Percentiles rank a stretch among this genome's conserved stretches.
Conservation (phyloP, 108 stramenopile genomes). For the Nannochloropsis gaditana region DNA sequence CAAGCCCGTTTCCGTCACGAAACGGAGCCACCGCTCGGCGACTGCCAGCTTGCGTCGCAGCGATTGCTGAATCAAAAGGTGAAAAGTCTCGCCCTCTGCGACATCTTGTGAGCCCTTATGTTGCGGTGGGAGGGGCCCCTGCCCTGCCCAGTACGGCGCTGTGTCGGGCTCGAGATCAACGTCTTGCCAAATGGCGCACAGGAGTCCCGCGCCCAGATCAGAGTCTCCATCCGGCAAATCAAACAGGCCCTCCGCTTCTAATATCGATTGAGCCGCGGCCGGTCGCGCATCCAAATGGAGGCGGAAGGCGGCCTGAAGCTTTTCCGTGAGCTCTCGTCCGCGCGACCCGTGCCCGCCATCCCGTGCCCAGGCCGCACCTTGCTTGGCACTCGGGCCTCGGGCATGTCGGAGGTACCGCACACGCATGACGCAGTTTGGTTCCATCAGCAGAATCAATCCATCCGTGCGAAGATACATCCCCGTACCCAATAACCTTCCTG, state of each 20-base stretch:
- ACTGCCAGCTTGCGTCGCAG: slow-evolving; percentile 1
- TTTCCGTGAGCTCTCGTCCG: background rate
- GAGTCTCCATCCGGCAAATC: background rate
- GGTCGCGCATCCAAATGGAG: slow-evolving; percentile 5
- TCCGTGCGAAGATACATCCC: slow-evolving; percentile 8
- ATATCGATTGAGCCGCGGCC: background rate
- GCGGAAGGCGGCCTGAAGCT: background rate
- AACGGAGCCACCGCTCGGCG: background rate
- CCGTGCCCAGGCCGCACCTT: background rate
- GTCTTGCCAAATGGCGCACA: background rate
- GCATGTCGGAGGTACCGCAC: background rate
- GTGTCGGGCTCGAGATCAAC: background rate
- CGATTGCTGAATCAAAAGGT: background rate
- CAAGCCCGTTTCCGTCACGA: background rate
- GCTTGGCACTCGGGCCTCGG: background rate
- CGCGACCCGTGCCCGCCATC: background rate
- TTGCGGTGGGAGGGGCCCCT: background rate
- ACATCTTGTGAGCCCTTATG: too few species aligned
- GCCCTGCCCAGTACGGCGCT: background rate
- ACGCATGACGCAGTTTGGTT: background rate
- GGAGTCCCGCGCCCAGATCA: background rate
- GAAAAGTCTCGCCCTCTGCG: background rate
- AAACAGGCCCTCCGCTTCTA: background rate
- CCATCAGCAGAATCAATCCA: background rate
- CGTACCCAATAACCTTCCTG: background rate